Base-by-base conservation (phyloP, 1,284 basidiomycete genomes). In the Naganishia sp. region DNA sequence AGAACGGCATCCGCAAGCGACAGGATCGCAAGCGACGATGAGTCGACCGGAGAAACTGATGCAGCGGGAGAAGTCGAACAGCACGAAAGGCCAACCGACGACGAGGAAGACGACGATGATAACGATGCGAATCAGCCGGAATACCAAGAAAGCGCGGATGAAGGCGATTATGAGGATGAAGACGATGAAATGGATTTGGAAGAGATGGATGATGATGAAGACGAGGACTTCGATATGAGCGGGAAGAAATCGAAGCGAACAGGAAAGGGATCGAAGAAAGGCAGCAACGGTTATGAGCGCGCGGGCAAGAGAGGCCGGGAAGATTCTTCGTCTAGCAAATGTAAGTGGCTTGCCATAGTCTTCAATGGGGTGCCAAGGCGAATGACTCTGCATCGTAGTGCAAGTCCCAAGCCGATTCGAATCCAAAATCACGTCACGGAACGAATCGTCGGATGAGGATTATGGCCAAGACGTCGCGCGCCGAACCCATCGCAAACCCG, bases 381-480 rank as follows among this genome's bases (percentile, higher is more conserved):
- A 45, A 10, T 50, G n/a, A 16, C 31, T 10, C 53, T 13, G 13
- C 21, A 25, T 4, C 39, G 31, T 3, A 25, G 56, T 55, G 18
- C 49, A 43, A 31, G n/a, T 50, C 25, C 45, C 68, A 72, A 69
- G 74, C 13, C 49, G 68, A 13, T 72, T 68, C 18, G 49, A 65
- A 63, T 57, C 63, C 11, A 64, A 55, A 23, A 57, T 70, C 33
- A 75, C 72, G 1, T 72, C 72, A 18, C 59, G 68, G 3, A 75
- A 75, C 5, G 72, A 67, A 7, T 78, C 77, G 6, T 92, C 90
- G 4, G 91, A 92, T 76, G 93, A 90, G 13, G 91, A 94, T 74
- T 94, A 94, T 75, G 91, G 88, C 44, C 83, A 87, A 42, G 88
- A 90, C 69, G 86, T 89, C 48, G 89, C 91, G 83, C 92, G 91